These are phyloP conservation scores for Schoenoplectus triqueter DNA, from an alignment of 202 grass and related monocot species.

Conservation along the genomic window DNA sequence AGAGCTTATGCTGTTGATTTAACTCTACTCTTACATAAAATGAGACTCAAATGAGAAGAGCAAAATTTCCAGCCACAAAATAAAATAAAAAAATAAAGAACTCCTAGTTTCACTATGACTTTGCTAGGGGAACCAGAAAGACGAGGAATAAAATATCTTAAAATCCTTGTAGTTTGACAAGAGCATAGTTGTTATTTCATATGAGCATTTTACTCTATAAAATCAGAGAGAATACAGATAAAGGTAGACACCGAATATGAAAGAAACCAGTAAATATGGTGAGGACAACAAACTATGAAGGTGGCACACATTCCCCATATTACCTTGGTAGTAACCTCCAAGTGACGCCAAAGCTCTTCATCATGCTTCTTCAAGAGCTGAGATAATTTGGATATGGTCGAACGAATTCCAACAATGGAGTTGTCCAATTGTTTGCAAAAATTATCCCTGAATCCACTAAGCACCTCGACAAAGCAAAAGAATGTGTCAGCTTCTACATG, in stretches of 20 bases:
- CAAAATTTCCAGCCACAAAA: no score
- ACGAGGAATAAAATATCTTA: background rate
- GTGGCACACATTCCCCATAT: conserved; percentile 10
- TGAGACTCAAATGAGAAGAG: no score
- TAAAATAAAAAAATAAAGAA: no score
- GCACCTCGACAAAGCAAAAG: conserved; percentile 90
- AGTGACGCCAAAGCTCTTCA: conserved; percentile 97
- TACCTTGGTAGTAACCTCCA: conserved; percentile 94
- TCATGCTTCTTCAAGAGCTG: conserved; percentile 93
- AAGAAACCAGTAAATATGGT: background rate
- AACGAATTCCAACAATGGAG: conserved; percentile 87
- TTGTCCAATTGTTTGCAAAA: conserved; percentile 99
- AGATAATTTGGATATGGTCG: conserved; percentile 79
- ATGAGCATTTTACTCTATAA: no score
- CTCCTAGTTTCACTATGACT: no score
- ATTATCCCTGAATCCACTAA: conserved; percentile 93
- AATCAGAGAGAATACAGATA: no score
- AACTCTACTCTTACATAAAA: background rate
- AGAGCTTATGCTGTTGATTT: background rate
- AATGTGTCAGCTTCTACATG: conserved; percentile 78
- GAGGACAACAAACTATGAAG: background rate
- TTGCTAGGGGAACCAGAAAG: no score
- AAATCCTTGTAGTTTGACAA: background rate
- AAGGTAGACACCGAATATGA: no score
- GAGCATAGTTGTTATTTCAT: no score